A percentile compares a stretch with the other conserved stretches of the same genome.
phyloP scores from a whole-genome alignment of 352 stramenopile species.

The Pythium sukuiense region DNA sequence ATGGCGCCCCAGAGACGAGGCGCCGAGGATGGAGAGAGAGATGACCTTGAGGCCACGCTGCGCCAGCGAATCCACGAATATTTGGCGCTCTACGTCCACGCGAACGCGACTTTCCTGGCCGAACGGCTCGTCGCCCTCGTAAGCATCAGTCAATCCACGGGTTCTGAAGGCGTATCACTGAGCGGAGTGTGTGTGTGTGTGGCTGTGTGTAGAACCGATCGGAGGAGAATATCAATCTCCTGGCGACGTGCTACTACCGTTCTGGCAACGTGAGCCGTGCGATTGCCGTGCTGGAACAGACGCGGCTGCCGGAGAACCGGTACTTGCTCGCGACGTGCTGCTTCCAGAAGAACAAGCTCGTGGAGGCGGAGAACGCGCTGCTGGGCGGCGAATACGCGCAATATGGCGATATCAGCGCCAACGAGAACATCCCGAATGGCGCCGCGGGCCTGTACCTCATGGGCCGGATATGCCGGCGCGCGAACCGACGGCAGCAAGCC shows the following conservation, averaged over 20 bases:
- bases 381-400: constrained; percentile 43
- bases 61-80: constrained; percentile 49
- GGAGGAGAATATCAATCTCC: constrained; percentile 53
- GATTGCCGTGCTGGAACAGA: constrained; percentile 52
- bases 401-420: constrained; percentile 26
- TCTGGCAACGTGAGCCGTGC: constrained; percentile 52
- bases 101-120: constrained; percentile 78
- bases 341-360: constrained; percentile 64
- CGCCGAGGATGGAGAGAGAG: not conserved
- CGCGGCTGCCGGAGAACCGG: constrained; percentile 47
- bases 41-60: constrained; percentile 52
- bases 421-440: constrained; percentile 73
- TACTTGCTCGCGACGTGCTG: constrained; percentile 73
- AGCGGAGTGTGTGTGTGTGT: constrained; percentile 11
- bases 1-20: constrained; percentile 1
- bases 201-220: constrained; percentile 40
- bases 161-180: not conserved
- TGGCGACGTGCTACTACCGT: constrained; percentile 71
- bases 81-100: constrained; percentile 53
- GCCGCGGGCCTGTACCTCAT: constrained; percentile 92
- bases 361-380: constrained; percentile 92
- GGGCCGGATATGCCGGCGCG: constrained; percentile 87
- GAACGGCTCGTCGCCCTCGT: constrained; percentile 83
- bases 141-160: constrained; percentile 9
- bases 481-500: constrained; percentile 88